These are phyloP conservation scores for Agaricus sinodeliciosus DNA, from an alignment of 768 basidiomycete genomes.

Conservation along the genomic window DNA sequence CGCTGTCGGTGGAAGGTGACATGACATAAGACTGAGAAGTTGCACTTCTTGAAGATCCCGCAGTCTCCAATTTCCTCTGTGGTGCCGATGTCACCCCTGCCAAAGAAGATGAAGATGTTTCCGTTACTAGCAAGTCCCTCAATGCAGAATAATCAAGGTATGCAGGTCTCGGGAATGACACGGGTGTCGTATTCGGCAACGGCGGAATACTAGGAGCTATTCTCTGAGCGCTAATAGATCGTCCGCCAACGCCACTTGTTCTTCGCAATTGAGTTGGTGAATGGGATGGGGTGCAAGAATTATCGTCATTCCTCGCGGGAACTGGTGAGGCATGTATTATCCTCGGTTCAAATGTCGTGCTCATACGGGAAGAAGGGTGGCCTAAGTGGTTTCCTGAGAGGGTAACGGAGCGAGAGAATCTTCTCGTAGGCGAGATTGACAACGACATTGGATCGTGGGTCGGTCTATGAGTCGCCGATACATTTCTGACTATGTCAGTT, in stretches of 20 bases:
- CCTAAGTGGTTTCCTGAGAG: constrained; percentile 22
- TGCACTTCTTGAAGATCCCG: constrained; percentile 12
- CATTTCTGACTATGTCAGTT: constrained; percentile 1
- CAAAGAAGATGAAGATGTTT: constrained; percentile 29
- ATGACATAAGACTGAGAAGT: constrained; percentile 20
- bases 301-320: constrained; percentile 34
- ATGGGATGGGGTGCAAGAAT: constrained; percentile 33
- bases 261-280: constrained; percentile 23
- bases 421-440: constrained; percentile 31
- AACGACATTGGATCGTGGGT: constrained; percentile 6
- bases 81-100: constrained; percentile 16
- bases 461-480: constrained; percentile 7
- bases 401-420: constrained; percentile 29
- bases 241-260: constrained; percentile 15
- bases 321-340: constrained; percentile 50
- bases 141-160: constrained; percentile 77
- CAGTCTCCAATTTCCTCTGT: constrained; percentile 30
- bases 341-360: constrained; percentile 51
- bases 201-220: constrained; percentile 21
- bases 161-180: constrained; percentile 55
- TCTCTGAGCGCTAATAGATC: constrained; percentile 17
- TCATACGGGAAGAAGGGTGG: constrained; percentile 19
- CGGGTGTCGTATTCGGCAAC: constrained; percentile 22
- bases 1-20: constrained; percentile 50
- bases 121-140: constrained; percentile 60